phyloP scores from a whole-genome alignment of 768 basidiomycete genomes.

The Sarcomyxa edulis region DNA sequence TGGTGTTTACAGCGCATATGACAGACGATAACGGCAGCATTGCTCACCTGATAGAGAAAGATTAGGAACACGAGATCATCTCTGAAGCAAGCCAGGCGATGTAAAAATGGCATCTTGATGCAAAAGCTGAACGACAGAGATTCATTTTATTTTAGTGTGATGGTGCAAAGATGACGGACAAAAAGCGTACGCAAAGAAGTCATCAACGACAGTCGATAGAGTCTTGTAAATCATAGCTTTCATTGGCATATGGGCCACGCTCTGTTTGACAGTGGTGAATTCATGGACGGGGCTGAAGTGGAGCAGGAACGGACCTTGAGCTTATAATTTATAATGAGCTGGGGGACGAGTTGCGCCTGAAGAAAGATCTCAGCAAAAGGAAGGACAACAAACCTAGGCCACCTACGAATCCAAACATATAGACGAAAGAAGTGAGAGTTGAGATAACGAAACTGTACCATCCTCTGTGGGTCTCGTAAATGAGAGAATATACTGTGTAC shows the following conservation, averaged over 20 bases:
- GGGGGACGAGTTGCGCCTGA: constrained; percentile 81
- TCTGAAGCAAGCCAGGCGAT: constrained; percentile 86
- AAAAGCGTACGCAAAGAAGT: constrained; percentile 75
- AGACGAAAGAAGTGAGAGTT: constrained; percentile 88
- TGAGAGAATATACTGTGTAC: constrained; percentile 75
- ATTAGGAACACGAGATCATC: constrained; percentile 90
- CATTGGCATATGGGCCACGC: constrained; percentile 97
- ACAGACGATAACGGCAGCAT: background rate
- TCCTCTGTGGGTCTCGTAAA: constrained; percentile 81
- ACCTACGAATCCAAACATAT: constrained; percentile 98
- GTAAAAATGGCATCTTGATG: constrained; percentile 95
- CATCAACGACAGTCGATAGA: constrained; percentile 85
- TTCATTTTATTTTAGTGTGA: no score
- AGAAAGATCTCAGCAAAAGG: constrained; percentile 7
- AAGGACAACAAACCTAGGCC: constrained; percentile 1
- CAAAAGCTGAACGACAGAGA: constrained; percentile 64
- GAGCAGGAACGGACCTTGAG: constrained; percentile 61
- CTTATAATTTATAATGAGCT: constrained; percentile 96
- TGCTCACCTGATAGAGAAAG: constrained; percentile 83
- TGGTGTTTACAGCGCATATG: constrained; percentile 11
- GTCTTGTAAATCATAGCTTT: constrained; percentile 98
- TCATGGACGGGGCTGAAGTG: constrained; percentile 5
- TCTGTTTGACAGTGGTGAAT: constrained; percentile 38
- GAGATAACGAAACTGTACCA: constrained; percentile 98
- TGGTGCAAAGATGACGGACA: constrained; percentile 6